These are phyloP conservation scores for Blastocystis sp. DNA, from an alignment of 352 stramenopile genomes.

Conservation along the genomic window DNA sequence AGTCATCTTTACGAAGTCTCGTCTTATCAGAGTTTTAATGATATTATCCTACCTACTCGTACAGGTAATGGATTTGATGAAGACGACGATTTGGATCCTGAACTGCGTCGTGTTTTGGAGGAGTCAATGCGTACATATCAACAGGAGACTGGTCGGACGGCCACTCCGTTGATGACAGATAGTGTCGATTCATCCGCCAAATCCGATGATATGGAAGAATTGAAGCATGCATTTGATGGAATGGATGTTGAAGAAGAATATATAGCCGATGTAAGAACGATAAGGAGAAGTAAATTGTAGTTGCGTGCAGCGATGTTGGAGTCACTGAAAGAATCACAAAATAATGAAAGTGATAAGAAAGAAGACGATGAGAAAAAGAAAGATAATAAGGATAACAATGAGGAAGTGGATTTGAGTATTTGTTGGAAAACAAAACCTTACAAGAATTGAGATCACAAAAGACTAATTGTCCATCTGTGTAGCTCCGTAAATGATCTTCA, in stretches of 20 bases:
- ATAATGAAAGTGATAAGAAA: slow-evolving; percentile 3
- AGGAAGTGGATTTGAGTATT: slow-evolving; percentile 7
- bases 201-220: not conserved
- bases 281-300: not conserved
- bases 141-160: not conserved
- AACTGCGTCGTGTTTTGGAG: slow-evolving; percentile 44
- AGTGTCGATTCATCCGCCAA: not conserved
- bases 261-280: not conserved
- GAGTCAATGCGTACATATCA: slow-evolving; percentile 62
- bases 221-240: not conserved
- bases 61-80: not conserved
- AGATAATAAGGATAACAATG: slow-evolving; percentile 23
- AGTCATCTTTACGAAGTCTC: slow-evolving; percentile 51
- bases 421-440: slow-evolving; percentile 3
- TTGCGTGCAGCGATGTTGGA: slow-evolving; percentile 32
- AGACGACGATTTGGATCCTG: slow-evolving; percentile 23
- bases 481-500: slow-evolving; percentile 45
- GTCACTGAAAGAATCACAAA: slow-evolving; percentile 15
- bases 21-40: slow-evolving; percentile 26
- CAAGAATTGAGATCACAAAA: not conserved
- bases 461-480: slow-evolving; percentile 39
- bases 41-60: not conserved
- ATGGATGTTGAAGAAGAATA: slow-evolving; percentile 10
- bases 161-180: not conserved
- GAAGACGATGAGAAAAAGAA: slow-evolving; percentile 13